Evolutionary conservation across 139 green algal species (phyloP).

Genomic region (Eudorina sp.): DNA sequence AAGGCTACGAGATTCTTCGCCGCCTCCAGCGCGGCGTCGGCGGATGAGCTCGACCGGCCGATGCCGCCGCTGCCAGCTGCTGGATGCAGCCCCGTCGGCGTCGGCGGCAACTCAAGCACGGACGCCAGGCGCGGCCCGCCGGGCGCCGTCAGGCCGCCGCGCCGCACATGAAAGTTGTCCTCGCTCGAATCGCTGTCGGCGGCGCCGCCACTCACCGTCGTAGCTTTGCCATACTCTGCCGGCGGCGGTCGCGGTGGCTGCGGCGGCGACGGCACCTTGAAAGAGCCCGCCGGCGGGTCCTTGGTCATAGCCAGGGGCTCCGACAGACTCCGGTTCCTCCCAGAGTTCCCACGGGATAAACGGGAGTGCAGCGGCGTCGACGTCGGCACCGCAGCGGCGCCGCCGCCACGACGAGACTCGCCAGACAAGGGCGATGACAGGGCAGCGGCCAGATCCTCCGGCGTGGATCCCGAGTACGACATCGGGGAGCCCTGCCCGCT

Average conservation of each 20-base stretch:
- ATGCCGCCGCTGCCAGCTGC: not conserved
- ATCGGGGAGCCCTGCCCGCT: no score
- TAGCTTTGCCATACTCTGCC: not conserved
- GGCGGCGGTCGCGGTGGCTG: not conserved
- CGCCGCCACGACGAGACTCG: no score
- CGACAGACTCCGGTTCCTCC: not conserved
- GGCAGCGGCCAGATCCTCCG: no score
- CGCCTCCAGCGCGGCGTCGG: not conserved
- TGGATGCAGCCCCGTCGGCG: no score
- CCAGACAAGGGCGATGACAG: no score
- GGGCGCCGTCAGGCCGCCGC: not conserved
- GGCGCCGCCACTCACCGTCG: not conserved
- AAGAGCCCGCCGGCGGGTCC: not conserved
- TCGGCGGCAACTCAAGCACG: not conserved
- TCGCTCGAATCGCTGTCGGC: not conserved
- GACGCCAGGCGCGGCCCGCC: not conserved
- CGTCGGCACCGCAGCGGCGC: no score
- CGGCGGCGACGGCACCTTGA: not conserved
- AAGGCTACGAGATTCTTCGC: constrained; percentile 2
- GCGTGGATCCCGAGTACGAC: no score
- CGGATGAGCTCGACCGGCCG: not conserved
- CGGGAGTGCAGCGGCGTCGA: no score
- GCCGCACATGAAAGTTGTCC: not conserved
- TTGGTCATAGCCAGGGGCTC: not conserved
- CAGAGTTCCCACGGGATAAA: no score